Evolutionary conservation across 1,139 yeast genomes (phyloP).

Genomic region (Yamadazyma dushanensis): DNA sequence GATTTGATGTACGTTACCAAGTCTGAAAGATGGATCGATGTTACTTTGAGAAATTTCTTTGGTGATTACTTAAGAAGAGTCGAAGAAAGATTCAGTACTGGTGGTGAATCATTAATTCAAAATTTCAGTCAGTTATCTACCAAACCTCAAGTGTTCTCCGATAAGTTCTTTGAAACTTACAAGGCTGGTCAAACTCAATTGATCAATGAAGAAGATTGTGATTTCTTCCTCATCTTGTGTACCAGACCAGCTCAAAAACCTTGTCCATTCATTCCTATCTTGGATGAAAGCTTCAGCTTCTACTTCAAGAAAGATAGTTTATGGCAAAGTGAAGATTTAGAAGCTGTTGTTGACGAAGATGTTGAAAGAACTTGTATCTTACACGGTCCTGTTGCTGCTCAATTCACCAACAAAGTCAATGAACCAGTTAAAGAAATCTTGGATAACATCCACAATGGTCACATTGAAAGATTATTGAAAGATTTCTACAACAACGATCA

Average conservation of each 20-base stretch:
- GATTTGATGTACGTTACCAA: constrained; percentile 85
- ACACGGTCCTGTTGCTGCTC: constrained; percentile 98
- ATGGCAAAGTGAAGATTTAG: constrained; percentile 98
- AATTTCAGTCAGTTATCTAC: constrained; percentile 64
- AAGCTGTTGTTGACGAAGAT: constrained; percentile 93
- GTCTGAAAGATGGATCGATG: constrained; percentile 86
- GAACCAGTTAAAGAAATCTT: constrained; percentile 91
- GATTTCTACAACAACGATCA: constrained; percentile 73
- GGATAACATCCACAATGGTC: constrained; percentile 89
- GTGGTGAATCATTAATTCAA: constrained; percentile 68
- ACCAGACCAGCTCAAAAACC: constrained; percentile 90
- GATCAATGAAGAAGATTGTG: constrained; percentile 93
- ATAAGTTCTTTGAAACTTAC: constrained; percentile 62
- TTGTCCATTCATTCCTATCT: constrained; percentile 94
- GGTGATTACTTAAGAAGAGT: constrained; percentile 89
- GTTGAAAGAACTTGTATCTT: constrained; percentile 97
- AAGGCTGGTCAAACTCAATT: constrained; percentile 78
- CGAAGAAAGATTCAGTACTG: constrained; percentile 83
- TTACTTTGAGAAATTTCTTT: constrained; percentile 78
- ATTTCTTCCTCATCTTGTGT: constrained; percentile 83
- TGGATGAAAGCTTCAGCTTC: constrained; percentile 91
- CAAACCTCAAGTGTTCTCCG: constrained; percentile 60
- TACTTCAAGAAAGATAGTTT: constrained; percentile 98
- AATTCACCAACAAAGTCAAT: constrained; percentile 79
- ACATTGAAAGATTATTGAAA: constrained; percentile 64